These are phyloP conservation scores for Calcarisporium arbuscula DNA, from an alignment of 2,329 filamentous ascomycete genomes.

Conservation along the genomic window DNA sequence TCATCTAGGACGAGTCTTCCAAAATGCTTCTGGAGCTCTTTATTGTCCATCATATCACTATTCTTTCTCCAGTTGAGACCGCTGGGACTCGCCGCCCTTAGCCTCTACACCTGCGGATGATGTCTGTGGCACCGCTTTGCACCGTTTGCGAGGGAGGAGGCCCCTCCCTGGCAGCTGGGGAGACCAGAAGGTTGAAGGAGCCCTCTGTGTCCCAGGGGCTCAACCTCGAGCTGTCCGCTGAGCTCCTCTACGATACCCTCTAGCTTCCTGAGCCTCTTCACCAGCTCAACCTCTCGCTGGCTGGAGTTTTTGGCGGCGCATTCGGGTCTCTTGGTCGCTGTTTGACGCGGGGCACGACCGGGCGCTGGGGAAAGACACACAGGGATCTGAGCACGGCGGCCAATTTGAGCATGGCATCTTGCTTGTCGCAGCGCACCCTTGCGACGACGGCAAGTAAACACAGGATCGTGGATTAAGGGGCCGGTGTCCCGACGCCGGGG, in stretches of 20 bases:
- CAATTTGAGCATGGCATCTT: constrained; percentile 73
- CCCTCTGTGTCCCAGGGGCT: no score
- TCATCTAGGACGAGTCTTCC: constrained; percentile 67
- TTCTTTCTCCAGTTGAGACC: no score
- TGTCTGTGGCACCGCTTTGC: no score
- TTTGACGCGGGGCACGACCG: constrained; percentile 63
- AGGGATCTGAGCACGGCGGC: constrained; percentile 61
- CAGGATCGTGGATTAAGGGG: constrained; percentile 41
- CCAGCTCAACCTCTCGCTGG: constrained; percentile 60
- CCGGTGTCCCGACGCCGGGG: constrained; percentile 24
- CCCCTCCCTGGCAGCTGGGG: no score
- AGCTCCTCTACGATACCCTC: constrained; percentile 70
- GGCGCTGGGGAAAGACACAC: constrained; percentile 72
- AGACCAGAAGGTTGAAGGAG: no score
- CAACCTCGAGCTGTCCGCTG: constrained; percentile 57
- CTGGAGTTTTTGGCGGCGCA: constrained; percentile 52
- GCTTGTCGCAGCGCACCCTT: no score
- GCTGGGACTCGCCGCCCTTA: constrained; percentile 19
- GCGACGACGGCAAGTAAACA: constrained; percentile 45
- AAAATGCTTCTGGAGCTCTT: constrained; percentile 41
- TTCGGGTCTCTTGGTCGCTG: constrained; percentile 59
- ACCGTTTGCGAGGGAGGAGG: no score
- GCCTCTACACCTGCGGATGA: no score
- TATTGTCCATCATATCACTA: no score
- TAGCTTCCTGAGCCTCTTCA: constrained; percentile 65